phyloP scores from a whole-genome alignment of 2,329 filamentous ascomycete species.

The Paramyrothecium roridum region DNA sequence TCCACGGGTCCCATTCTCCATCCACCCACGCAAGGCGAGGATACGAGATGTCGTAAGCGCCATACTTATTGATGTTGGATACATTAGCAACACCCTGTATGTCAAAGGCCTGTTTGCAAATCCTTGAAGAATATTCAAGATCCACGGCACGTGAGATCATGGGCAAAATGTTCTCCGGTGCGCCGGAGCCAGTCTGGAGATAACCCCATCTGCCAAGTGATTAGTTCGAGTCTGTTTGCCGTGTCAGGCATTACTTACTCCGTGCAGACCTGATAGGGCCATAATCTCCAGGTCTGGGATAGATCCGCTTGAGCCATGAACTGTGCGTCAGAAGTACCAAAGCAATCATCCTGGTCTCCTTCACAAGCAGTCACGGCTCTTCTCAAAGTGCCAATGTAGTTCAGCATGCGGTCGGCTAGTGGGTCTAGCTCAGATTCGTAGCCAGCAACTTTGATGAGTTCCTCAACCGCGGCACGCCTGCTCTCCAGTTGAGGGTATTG shows the following conservation, averaged over 20 bases:
- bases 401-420: conserved; percentile 43
- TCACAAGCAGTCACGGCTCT: conserved; percentile 20
- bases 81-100: conserved; percentile 62
- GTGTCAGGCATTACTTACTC: conserved; percentile 32
- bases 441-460: conserved; percentile 38
- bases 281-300: conserved; percentile 24
- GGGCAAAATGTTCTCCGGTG: conserved; percentile 61
- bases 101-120: conserved; percentile 69
- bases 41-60: conserved; percentile 69
- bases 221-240: background rate
- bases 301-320: conserved; percentile 26
- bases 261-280: conserved; percentile 54
- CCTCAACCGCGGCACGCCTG: conserved; percentile 29
- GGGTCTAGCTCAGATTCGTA: conserved; percentile 32
- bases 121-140: conserved; percentile 56
- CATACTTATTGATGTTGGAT: conserved; percentile 70
- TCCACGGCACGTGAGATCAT: conserved; percentile 70
- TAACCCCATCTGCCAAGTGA: conserved; percentile 64
- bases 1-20: conserved; percentile 78
- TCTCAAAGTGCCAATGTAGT: conserved; percentile 46
- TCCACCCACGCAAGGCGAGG: conserved; percentile 73
- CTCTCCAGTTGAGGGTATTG: conserved; percentile 38
- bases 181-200: conserved; percentile 69
- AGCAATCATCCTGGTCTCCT: conserved; percentile 16
- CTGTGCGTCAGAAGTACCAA: conserved; percentile 17